Evolutionary conservation across 805 yeast species (phyloP), one percentile per base, ranked within the genome.

Genomic region (Candida manassasensis): DNA sequence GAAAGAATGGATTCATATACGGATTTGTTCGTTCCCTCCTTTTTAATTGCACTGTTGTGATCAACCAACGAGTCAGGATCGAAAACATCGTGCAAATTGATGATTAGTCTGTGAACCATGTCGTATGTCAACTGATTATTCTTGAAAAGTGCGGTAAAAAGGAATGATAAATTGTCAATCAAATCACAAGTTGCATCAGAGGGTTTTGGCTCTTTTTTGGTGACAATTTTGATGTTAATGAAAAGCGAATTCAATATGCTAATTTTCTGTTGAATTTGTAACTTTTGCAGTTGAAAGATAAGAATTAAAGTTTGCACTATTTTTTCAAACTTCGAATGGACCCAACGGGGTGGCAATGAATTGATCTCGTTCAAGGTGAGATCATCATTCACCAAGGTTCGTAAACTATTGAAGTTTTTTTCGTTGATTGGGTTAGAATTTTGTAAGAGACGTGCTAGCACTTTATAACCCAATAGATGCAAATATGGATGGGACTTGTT

Each of bases 311-410:
- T 41, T 19, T 55, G 59, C 33, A 63, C 36, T 1, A 66, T 45
- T 36, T 50, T 49, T 21, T 61, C 65, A 32, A 56, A 55, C 25
- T 59, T 53, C 2, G 48, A 29, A 33, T 44, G 55, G 2, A 59
- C 51, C 73, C 73, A 67, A 36, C 55, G 48, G 2, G 60, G 42
- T 15, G 55, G 51, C 17, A 67, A 27, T 0, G 67, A 46, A 31
- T 50, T 47, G 6, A 67, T 50, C 22, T 67, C 71, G 11, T 34
- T 27, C 4, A 63, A 31, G 2, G 43, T 19, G 2, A 67, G 44
- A 0, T 59, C 50, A 3, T 63, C 69, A 34, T 50, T 55, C 8
- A 61, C 46, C 17, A 65, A 48, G 30, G 67, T 57, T 21, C 67
- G 49, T n/a, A 53, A 33, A 11, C 50, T 48, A 29, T 46, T 55